phyloP scores from a whole-genome alignment of 2,329 filamentous ascomycete species.

The Cladosporium sp. region DNA sequence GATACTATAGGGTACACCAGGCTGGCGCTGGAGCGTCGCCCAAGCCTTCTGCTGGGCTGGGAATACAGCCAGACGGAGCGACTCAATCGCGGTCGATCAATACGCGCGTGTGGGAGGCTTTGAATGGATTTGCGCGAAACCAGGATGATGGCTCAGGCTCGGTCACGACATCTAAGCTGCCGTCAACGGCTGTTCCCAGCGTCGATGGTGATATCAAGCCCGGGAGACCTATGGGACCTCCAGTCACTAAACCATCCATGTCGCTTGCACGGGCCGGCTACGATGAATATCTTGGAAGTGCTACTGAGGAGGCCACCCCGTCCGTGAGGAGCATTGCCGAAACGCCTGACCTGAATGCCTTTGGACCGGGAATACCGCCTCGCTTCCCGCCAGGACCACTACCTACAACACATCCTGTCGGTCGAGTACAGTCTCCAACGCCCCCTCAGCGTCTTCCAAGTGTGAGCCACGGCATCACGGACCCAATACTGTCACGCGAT shows the following conservation, averaged over 20 bases:
- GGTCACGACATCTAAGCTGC: conserved; percentile 21
- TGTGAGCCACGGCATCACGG: not conserved
- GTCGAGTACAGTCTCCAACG: not conserved
- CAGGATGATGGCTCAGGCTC: conserved; percentile 25
- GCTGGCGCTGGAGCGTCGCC: conserved; percentile 7
- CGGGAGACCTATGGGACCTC: conserved; percentile 23
- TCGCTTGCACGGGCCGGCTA: conserved; percentile 16
- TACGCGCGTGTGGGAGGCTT: conserved; percentile 28
- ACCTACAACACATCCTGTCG: not conserved
- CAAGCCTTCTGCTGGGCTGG: conserved; percentile 20
- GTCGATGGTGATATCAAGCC: conserved; percentile 22
- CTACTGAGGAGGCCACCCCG: conserved; percentile 44
- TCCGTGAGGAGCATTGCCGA: conserved; percentile 28
- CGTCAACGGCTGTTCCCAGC: conserved; percentile 28
- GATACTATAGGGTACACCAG: conserved; percentile 8
- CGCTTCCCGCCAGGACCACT: not conserved
- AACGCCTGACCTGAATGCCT: conserved; percentile 33
- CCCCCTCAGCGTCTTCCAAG: not conserved
- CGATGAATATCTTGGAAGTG: conserved; percentile 38
- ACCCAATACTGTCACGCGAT: conserved; percentile 32
- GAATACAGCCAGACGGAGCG: conserved; percentile 20
- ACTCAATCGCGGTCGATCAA: conserved; percentile 25
- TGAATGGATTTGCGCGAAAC: conserved; percentile 30
- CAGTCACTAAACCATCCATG: conserved; percentile 22
- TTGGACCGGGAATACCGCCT: conserved; percentile 5